A percentile compares a stretch with the other conserved stretches of the same genome.
These are phyloP conservation scores for Sporobolomyces phaffii DNA, from an alignment of 768 basidiomycete species.

Conservation along the genomic window DNA sequence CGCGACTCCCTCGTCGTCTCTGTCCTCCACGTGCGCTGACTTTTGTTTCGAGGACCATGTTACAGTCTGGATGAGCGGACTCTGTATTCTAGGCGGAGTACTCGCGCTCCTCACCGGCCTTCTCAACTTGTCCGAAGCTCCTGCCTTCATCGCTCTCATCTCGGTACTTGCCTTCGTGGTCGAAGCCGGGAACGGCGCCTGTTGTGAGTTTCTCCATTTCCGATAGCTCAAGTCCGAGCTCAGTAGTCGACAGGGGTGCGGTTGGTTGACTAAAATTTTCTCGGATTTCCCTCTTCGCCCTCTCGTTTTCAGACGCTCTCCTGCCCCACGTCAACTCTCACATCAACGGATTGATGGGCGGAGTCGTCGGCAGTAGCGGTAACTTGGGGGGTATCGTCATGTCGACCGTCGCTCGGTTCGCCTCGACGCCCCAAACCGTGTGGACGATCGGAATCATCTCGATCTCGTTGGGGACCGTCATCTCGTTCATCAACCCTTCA, in stretches of 20 bases:
- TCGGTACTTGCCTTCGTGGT: conserved; percentile 48
- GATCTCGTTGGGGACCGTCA: background rate
- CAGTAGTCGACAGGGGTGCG: no score
- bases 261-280: no score
- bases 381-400: conserved; percentile 53
- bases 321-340: conserved; percentile 54
- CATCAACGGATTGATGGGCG: conserved; percentile 49
- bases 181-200: conserved; percentile 54
- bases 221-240: no score
- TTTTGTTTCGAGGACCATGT: background rate
- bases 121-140: conserved; percentile 34
- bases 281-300: background rate
- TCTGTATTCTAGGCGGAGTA: conserved; percentile 32
- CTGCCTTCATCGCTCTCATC: conserved; percentile 48
- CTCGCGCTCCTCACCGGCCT: conserved; percentile 4
- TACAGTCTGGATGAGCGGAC: conserved; percentile 24
- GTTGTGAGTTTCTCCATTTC: no score
- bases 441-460: conserved; percentile 17
- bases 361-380: conserved; percentile 49
- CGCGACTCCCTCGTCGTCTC: conserved; percentile 33
- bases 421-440: conserved; percentile 9
- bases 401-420: conserved; percentile 53
- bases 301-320: conserved; percentile 44
- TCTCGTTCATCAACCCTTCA: conserved; percentile 11
- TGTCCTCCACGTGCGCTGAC: background rate